Percentiles rank a stretch among this genome's conserved stretches.
These are phyloP conservation scores for Vaccinium vitisidaea DNA, from an alignment of 148 eudicot species.

Conservation along the genomic window DNA sequence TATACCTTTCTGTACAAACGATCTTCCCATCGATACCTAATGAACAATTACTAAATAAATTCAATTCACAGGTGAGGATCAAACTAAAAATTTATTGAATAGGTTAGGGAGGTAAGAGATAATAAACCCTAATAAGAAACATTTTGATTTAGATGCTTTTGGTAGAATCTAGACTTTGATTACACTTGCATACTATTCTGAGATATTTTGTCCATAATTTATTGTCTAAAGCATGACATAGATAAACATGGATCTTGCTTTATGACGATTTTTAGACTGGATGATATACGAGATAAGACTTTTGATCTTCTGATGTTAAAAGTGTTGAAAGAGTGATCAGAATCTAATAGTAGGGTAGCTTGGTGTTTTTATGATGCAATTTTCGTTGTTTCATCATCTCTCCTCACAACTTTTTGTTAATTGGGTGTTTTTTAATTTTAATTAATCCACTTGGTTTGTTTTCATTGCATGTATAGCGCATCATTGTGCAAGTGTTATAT, in stretches of 20 bases:
- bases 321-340: neutral
- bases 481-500: neutral
- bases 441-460: neutral
- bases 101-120: too few relatives aligned
- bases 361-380: neutral
- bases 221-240: neutral
- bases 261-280: neutral
- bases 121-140: neutral
- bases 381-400: neutral
- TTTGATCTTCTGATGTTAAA: neutral
- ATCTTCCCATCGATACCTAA: too few relatives aligned
- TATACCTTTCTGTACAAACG: too few relatives aligned
- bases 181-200: neutral
- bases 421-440: neutral
- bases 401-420: neutral
- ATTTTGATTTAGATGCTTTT: neutral
- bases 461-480: neutral
- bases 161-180: neutral
- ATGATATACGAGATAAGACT: conserved; percentile 2
- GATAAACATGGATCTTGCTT: conserved; percentile 7
- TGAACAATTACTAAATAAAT: too few relatives aligned
- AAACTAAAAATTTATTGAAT: too few relatives aligned
- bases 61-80: too few relatives aligned
- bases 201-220: neutral
- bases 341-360: neutral